These are phyloP conservation scores for Casaregolazyma suthepensis DNA, from an alignment of 1,139 yeast species.

Conservation along the genomic window DNA sequence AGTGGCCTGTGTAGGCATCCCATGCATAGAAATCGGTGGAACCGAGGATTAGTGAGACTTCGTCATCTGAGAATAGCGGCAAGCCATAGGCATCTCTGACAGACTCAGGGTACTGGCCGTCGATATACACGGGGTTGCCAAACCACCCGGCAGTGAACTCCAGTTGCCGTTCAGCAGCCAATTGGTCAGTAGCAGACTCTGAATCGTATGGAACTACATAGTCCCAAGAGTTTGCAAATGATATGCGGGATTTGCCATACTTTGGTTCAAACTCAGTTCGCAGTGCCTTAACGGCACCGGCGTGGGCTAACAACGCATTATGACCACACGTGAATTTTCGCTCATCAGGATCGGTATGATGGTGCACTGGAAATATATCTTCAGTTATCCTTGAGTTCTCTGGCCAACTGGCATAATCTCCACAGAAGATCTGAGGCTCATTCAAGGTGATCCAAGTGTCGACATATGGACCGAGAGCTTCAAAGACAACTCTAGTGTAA, in stretches of 20 bases:
- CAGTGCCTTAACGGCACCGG: conserved; percentile 30
- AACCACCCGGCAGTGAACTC: conserved; percentile 31
- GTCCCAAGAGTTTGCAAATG: conserved; percentile 27
- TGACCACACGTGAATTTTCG: conserved; percentile 26
- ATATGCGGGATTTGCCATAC: conserved; percentile 25
- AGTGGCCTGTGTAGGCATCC: conserved; percentile 35
- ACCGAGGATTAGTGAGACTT: conserved; percentile 25
- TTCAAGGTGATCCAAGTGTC: conserved; percentile 35
- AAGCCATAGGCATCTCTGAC: conserved; percentile 23
- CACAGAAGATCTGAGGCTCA: conserved; percentile 31
- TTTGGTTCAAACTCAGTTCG: conserved; percentile 30
- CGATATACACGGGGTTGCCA: conserved; percentile 32
- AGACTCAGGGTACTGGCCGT: conserved; percentile 34
- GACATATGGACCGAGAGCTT: conserved; percentile 35
- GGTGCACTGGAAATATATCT: conserved; percentile 21
- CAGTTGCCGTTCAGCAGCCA: conserved; percentile 31
- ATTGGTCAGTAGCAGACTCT: conserved; percentile 14
- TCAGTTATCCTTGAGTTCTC: conserved; percentile 16
- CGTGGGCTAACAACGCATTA: conserved; percentile 32
- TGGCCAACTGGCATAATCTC: conserved; percentile 21
- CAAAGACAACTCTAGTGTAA: conserved; percentile 33
- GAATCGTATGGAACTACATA: conserved; percentile 22
- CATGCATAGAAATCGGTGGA: conserved; percentile 36
- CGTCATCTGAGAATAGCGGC: conserved; percentile 30
- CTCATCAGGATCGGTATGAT: conserved; percentile 11